A percentile compares a stretch with the other conserved stretches of the same genome.
Evolutionary conservation across 75 land plant species (phyloP).

Genomic region (Pinus tabuliformis): DNA sequence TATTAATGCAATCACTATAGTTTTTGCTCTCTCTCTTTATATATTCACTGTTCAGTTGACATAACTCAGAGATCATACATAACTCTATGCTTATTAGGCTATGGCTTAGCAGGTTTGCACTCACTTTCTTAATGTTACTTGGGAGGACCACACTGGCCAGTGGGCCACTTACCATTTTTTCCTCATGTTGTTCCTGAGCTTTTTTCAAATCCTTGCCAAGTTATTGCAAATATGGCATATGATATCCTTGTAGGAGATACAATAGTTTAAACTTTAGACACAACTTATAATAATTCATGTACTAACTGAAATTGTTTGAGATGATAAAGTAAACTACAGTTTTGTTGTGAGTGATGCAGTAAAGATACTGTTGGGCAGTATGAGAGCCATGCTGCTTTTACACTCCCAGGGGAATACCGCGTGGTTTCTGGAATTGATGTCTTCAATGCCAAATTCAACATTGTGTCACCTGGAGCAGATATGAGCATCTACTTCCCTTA

Average conservation of each 20-base stretch:
- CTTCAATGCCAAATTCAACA: constrained; percentile 97
- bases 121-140: no score
- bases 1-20: no score
- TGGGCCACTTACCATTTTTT: no score
- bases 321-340: background rate
- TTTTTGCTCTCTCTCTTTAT: background rate
- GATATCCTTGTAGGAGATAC: no score
- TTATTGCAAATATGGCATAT: no score
- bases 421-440: constrained; percentile 90
- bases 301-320: background rate
- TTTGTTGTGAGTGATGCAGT: constrained; percentile 28
- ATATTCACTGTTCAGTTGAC: background rate
- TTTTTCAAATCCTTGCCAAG: no score
- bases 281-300: no score
- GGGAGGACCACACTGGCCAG: no score
- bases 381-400: constrained; percentile 86
- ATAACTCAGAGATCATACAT: background rate
- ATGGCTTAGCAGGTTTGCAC: background rate
- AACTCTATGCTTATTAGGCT: background rate
- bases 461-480: constrained; percentile 96
- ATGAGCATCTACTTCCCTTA: constrained; percentile 82
- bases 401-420: constrained; percentile 86
- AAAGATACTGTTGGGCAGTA: constrained; percentile 85
- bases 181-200: no score
- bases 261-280: no score